These are phyloP conservation scores for Suillus subaureus DNA, from an alignment of 768 basidiomycete species.

Conservation along the genomic window DNA sequence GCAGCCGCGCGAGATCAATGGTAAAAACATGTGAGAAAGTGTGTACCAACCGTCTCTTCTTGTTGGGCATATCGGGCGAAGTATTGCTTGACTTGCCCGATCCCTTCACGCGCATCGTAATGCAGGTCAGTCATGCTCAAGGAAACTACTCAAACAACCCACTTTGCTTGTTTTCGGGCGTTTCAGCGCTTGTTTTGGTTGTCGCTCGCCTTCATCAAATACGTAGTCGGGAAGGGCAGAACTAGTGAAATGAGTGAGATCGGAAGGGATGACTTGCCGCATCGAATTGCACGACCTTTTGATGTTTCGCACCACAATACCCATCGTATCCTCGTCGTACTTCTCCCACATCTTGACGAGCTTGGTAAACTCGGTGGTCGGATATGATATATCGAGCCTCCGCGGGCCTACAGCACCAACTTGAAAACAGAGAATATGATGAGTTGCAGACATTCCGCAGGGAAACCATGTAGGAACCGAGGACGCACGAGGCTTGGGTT, in stretches of 20 bases:
- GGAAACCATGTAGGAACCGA: constrained; percentile 17
- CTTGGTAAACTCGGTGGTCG: constrained; percentile 93
- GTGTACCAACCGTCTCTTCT: constrained; percentile 75
- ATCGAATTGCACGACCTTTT: constrained; percentile 61
- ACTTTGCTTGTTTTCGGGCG: constrained; percentile 68
- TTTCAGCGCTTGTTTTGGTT: constrained; percentile 69
- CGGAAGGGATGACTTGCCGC: constrained; percentile 16
- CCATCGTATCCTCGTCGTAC: constrained; percentile 91
- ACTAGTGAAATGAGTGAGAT: constrained; percentile 43
- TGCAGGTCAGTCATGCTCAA: constrained; percentile 30
- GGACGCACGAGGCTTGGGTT: constrained; percentile 83
- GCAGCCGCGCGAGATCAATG: constrained; percentile 33
- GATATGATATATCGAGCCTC: constrained; percentile 94
- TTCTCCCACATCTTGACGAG: constrained; percentile 95
- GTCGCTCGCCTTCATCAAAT: constrained; percentile 80
- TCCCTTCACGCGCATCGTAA: constrained; percentile 44
- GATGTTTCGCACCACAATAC: constrained; percentile 90
- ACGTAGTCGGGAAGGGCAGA: constrained; percentile 79
- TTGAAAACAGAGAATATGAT: constrained; percentile 34
- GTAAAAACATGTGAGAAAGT: constrained; percentile 17
- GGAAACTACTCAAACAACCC: constrained; percentile 30
- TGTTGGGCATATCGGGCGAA: constrained; percentile 75
- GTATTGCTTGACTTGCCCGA: constrained; percentile 61
- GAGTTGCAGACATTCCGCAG: constrained; percentile 19
- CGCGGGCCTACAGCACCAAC: constrained; percentile 78